These are phyloP conservation scores for Sporothrix dimorphospora DNA, from an alignment of 2,329 filamentous ascomycete species.

Conservation along the genomic window DNA sequence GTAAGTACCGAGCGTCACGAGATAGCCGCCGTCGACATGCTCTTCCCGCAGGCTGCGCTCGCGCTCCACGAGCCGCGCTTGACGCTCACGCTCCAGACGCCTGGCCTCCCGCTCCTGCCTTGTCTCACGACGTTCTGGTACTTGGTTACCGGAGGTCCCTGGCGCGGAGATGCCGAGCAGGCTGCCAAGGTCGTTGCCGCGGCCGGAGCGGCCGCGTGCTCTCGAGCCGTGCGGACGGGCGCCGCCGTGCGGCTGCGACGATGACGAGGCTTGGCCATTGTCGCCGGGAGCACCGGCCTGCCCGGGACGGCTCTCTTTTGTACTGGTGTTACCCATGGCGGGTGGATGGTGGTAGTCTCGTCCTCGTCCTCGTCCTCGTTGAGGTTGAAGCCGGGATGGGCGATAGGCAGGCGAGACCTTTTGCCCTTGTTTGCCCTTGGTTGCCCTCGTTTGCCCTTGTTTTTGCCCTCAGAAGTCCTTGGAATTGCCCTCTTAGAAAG, in stretches of 20 bases:
- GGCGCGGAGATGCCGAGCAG: constrained; percentile 50
- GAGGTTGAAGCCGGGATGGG: too few relatives aligned
- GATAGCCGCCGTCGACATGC: constrained; percentile 88
- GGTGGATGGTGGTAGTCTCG: constrained; percentile 8
- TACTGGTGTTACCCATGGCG: constrained; percentile 44
- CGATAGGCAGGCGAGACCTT: neutral
- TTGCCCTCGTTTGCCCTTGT: neutral
- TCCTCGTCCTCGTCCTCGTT: neutral
- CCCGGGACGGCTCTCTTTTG: constrained; percentile 42
- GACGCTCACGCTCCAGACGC: constrained; percentile 79
- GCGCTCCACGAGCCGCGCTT: constrained; percentile 76
- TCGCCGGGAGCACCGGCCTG: constrained; percentile 29
- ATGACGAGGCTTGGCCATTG: constrained; percentile 32
- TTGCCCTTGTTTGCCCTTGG: neutral
- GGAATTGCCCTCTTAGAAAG: neutral
- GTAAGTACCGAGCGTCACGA: constrained; percentile 94
- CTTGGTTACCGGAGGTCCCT: constrained; percentile 45
- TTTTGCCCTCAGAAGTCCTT: neutral
- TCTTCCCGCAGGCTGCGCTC: constrained; percentile 91
- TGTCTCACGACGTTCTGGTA: constrained; percentile 74
- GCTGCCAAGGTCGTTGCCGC: constrained; percentile 51
- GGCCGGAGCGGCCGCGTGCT: constrained; percentile 41
- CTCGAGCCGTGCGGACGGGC: constrained; percentile 30
- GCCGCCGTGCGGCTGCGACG: constrained; percentile 30
- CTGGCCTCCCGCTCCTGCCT: constrained; percentile 89